phyloP scores from a whole-genome alignment of 345 rosid genomes.

The Conringia planisiliqua region DNA sequence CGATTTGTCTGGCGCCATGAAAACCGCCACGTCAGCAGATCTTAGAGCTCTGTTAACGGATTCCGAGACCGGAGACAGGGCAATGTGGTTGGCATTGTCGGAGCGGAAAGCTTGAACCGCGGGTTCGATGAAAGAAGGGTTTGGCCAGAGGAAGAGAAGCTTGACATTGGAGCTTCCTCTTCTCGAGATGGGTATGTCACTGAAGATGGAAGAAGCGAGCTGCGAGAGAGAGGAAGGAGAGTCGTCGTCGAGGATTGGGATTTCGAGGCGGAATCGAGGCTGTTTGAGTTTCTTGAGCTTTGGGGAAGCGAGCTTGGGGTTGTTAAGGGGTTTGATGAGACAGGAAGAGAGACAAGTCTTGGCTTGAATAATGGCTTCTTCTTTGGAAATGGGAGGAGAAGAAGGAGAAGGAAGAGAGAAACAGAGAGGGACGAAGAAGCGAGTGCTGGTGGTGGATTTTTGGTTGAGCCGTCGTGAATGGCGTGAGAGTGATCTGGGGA shows the following conservation, averaged over 20 bases:
- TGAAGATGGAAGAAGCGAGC: constrained; percentile 54
- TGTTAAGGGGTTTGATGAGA: constrained; percentile 69
- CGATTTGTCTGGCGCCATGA: constrained; percentile 61
- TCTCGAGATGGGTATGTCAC: constrained; percentile 49
- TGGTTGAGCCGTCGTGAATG: constrained; percentile 4
- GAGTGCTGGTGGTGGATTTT: constrained; percentile 26
- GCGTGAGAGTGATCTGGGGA: constrained; percentile 3
- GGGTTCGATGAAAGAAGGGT: constrained; percentile 28
- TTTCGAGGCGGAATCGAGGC: constrained; percentile 69
- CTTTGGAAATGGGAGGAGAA: constrained; percentile 59
- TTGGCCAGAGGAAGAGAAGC: constrained; percentile 56
- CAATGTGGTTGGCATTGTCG: constrained; percentile 39
- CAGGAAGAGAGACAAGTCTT: constrained; percentile 68
- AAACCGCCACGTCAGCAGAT: constrained; percentile 61
- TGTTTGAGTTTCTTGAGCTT: constrained; percentile 74
- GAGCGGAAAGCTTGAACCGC: constrained; percentile 42
- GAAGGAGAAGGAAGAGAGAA: constrained; percentile 47
- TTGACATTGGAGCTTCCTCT: constrained; percentile 54
- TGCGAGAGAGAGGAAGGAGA: constrained; percentile 57
- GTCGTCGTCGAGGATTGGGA: constrained; percentile 58
- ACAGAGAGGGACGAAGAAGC: constrained; percentile 28
- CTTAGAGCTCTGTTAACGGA: constrained; percentile 23
- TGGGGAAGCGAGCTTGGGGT: constrained; percentile 60
- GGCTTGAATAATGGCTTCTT: constrained; percentile 81
- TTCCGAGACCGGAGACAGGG: constrained; percentile 33